These are phyloP conservation scores for Pleurostoma richardsiae DNA, from an alignment of 2,329 filamentous ascomycete species.

Conservation along the genomic window DNA sequence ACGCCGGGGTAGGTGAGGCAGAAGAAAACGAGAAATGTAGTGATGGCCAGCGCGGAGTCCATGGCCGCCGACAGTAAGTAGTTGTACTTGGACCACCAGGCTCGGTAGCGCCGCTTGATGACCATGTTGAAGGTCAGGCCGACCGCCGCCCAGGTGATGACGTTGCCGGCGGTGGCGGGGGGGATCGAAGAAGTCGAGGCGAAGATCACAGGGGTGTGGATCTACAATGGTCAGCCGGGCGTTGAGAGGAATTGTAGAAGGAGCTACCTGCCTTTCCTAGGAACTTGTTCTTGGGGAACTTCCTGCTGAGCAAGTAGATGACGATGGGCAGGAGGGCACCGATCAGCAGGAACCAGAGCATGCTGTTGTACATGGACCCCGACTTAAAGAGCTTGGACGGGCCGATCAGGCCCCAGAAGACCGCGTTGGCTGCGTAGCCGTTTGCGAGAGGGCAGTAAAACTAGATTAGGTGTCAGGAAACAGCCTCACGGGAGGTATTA, in stretches of 20 bases:
- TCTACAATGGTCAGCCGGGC: slow-evolving; percentile 27
- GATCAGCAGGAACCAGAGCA: slow-evolving; percentile 19
- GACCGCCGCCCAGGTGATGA: slow-evolving; percentile 42
- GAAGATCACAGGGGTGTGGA: slow-evolving; percentile 41
- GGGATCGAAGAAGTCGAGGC: slow-evolving; percentile 41
- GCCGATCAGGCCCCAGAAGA: slow-evolving; percentile 45
- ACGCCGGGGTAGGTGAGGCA: slow-evolving; percentile 36
- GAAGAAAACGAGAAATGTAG: slow-evolving; percentile 50
- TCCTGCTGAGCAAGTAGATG: slow-evolving; percentile 8
- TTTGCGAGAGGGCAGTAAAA: not conserved
- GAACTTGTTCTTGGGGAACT: slow-evolving; percentile 3
- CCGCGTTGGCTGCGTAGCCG: not conserved
- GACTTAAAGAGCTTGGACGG: slow-evolving; percentile 41
- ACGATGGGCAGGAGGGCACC: slow-evolving; percentile 14
- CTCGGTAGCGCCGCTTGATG: slow-evolving; percentile 35
- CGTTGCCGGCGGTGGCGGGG: slow-evolving; percentile 39
- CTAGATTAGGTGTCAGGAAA: not conserved
- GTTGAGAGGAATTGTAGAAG: too few species aligned
- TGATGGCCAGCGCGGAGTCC: slow-evolving; percentile 43
- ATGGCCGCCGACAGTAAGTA: slow-evolving; percentile 48
- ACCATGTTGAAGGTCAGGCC: slow-evolving; percentile 43
- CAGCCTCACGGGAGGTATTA: not conserved
- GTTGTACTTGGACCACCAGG: slow-evolving; percentile 50
- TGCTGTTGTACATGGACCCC: not conserved
- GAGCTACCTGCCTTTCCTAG: not conserved